A percentile compares a stretch with the other conserved stretches of the same genome.
Evolutionary conservation across 148 eudicot species (phyloP).

Genomic region (Vaccinium myrtillus): DNA sequence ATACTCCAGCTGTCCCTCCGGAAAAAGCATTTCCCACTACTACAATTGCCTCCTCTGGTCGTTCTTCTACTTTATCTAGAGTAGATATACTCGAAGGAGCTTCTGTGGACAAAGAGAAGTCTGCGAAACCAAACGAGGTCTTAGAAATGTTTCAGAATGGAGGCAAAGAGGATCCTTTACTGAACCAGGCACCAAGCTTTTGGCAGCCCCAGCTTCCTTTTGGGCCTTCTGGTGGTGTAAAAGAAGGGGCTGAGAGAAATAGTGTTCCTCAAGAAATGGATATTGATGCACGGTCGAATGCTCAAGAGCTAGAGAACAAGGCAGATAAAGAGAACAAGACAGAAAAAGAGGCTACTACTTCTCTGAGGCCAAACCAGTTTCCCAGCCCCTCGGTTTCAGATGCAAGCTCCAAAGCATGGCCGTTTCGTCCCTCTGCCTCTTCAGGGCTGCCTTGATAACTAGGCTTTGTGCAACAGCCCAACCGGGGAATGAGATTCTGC

Average conservation of each 20-base stretch:
- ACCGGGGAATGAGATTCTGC: conserved; percentile 25
- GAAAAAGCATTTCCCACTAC: conserved; percentile 97
- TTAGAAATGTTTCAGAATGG: conserved; percentile 28
- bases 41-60: conserved; percentile 60
- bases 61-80: conserved; percentile 47
- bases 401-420: conserved; percentile 27
- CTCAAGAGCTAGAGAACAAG: conserved; percentile 41
- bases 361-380: conserved; percentile 39
- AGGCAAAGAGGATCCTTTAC: conserved; percentile 32
- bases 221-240: conserved; percentile 28
- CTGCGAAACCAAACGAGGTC: conserved; percentile 36
- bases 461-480: conserved; percentile 27
- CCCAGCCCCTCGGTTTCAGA: conserved; percentile 24
- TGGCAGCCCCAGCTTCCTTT: conserved; percentile 50
- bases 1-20: conserved; percentile 93
- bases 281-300: conserved; percentile 32
- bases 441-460: conserved; percentile 17
- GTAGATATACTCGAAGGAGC: conserved; percentile 40
- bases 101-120: conserved; percentile 48
- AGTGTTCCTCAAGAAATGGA: conserved; percentile 42
- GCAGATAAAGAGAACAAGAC: conserved; percentile 31
- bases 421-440: conserved; percentile 34
- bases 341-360: conserved; percentile 29
- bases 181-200: conserved; percentile 27
- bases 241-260: conserved; percentile 30